Conservation (phyloP, 2,329 filamentous ascomycete genomes). For the Penicillium thymicola region DNA sequence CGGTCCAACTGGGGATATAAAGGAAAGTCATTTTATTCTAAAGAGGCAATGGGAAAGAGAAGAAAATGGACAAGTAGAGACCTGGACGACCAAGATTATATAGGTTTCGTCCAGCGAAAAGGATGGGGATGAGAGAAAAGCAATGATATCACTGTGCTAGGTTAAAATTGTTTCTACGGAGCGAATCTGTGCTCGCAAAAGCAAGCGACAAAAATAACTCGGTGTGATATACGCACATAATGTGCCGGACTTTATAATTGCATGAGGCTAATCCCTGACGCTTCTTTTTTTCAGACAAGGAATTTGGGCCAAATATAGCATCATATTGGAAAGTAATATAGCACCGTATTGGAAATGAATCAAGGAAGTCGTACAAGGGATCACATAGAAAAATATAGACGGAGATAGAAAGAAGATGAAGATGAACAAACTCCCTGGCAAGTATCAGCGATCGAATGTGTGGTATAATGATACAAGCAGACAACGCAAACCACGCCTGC, state of each 20-base stretch:
- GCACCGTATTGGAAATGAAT: background rate
- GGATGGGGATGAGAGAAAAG: background rate
- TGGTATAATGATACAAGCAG: conserved; percentile 27
- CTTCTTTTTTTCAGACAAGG: background rate
- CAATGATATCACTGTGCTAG: background rate
- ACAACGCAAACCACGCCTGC: conserved; percentile 15
- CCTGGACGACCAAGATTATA: background rate
- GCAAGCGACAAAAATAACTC: background rate
- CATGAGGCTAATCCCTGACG: conserved; percentile 2
- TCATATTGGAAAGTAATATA: background rate
- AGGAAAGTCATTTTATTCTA: background rate
- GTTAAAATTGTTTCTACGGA: background rate
- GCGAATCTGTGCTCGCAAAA: background rate
- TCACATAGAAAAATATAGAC: background rate
- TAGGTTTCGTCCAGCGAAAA: background rate
- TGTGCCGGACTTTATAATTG: conserved; percentile 4
- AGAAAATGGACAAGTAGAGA: background rate
- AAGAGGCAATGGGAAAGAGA: background rate
- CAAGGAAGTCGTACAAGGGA: conserved; percentile 2
- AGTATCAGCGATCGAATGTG: conserved; percentile 19
- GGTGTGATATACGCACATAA: conserved; percentile 11
- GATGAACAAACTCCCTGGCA: conserved; percentile 11
- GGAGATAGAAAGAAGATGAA: background rate
- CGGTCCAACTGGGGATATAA: background rate
- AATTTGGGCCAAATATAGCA: background rate